Base-by-base conservation (phyloP, 2,329 filamentous ascomycete species). In the Chaetomiaceae sp. region DNA sequence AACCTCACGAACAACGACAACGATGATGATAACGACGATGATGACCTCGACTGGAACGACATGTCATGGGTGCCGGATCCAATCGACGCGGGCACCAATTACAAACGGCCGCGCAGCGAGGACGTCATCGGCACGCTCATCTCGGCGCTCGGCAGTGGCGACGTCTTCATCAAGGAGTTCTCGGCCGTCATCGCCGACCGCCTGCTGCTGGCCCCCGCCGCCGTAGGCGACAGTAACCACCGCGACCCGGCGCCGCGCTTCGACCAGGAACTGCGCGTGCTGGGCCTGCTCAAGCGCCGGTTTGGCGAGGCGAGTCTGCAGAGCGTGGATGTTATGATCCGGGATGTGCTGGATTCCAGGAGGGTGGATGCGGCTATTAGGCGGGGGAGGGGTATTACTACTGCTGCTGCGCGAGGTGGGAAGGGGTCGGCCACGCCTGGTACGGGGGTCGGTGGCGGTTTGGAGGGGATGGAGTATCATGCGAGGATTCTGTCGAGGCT, bases 301-400 rank as follows among this genome's bases (percentile, higher is more conserved):
- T 91, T 96, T 52, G 92, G 92, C 21, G 90, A 96, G 60, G 79
- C 81, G 25, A 84, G 89, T 14, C 74, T 99, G 41, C 94, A 97
- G 67, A 88, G 89, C 44, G 96, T 91, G 69, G 92, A 99, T 66
- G 94, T 99, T 63, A 99, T 99, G 94, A 81, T 99, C 53, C 89
- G 87, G 58, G 94, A 99, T 67, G 87, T 97, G 32, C 80, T 87
- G 59, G 91, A 96, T 64, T 95, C 90, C 1, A 78, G 79, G 56
- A 79, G 82, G 37, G 81, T 95, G 54, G 88, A 96, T 65, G 72
- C 76, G 7, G 74, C 79, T 11, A 82, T 96, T 42, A 75, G 82
- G 37, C 78, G 76, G 52, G 74, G 73, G 9, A 16, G 38, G 73
- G 21, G 27, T 21, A 23, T 20, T 36, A 29, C 30, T 40, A 16